Percentiles rank a stretch among this genome's conserved stretches.
Conservation (phyloP, 2,329 filamentous ascomycete genomes). For the Aspergillus ochraceus region DNA sequence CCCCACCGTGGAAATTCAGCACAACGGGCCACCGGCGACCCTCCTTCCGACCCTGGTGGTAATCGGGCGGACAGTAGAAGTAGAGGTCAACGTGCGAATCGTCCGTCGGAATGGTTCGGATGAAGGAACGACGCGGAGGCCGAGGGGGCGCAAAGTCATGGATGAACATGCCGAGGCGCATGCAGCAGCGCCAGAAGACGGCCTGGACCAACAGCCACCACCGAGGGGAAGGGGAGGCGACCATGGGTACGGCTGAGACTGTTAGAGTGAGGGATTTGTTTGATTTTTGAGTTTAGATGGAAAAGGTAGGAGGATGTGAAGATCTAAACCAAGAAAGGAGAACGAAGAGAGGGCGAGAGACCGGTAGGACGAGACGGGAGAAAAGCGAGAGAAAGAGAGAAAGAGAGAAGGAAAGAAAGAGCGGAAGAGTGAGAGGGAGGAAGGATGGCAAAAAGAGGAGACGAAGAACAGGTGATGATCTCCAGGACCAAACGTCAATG, state of each 20-base stretch:
- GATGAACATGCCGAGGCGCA: slow-evolving; percentile 68
- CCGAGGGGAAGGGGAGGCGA: slow-evolving; percentile 39
- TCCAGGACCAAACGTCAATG: not conserved
- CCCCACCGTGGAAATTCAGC: slow-evolving; percentile 65
- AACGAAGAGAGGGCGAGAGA: not conserved
- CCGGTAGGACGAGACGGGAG: too few relatives aligned
- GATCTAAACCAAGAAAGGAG: not conserved
- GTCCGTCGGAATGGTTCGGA: slow-evolving; percentile 54
- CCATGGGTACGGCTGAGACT: not conserved
- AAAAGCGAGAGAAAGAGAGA: too few relatives aligned
- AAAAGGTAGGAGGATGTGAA: not conserved
- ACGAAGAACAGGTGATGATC: not conserved
- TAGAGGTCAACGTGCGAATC: slow-evolving; percentile 53
- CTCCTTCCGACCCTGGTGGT: slow-evolving; percentile 32
- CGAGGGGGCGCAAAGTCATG: slow-evolving; percentile 63
- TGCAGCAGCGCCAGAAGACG: slow-evolving; percentile 65
- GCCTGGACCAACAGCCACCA: slow-evolving; percentile 65
- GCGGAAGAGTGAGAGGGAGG: too few relatives aligned
- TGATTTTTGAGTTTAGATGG: not conserved
- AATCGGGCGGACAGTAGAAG: slow-evolving; percentile 59
- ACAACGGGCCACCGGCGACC: slow-evolving; percentile 56
- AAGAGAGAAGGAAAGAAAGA: too few relatives aligned
- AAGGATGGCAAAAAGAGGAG: not conserved
- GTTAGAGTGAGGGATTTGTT: not conserved
- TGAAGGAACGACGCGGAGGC: slow-evolving; percentile 62